Percentiles rank a stretch among this genome's conserved stretches.
Evolutionary conservation across 495 filamentous ascomycete genomes (phyloP).

Genomic region (Penicillium roqueforti): DNA sequence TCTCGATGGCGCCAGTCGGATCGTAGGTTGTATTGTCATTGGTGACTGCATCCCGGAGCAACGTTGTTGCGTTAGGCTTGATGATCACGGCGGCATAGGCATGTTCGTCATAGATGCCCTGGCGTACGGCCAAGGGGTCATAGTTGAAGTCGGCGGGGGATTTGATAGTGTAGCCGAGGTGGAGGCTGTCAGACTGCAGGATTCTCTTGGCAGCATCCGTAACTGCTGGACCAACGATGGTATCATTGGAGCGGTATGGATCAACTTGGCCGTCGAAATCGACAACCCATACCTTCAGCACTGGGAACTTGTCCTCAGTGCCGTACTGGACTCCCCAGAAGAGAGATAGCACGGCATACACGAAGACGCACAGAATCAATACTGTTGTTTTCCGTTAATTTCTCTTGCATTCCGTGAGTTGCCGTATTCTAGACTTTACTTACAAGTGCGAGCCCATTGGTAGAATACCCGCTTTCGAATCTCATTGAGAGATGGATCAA

Average conservation of each 20-base stretch:
- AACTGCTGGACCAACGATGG: constrained; percentile 55
- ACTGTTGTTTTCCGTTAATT: constrained; percentile 29
- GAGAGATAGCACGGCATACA: constrained; percentile 52
- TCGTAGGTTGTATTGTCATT: constrained; percentile 60
- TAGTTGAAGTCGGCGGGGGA: constrained; percentile 51
- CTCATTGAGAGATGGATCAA: constrained; percentile 43
- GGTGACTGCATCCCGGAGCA: constrained; percentile 54
- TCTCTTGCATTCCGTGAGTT: neutral
- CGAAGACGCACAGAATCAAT: constrained; percentile 49
- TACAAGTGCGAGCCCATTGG: constrained; percentile 32
- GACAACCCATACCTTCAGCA: constrained; percentile 56
- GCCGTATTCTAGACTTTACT: neutral
- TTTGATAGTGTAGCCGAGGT: constrained; percentile 50
- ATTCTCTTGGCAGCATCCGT: constrained; percentile 38
- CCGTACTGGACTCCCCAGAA: constrained; percentile 59
- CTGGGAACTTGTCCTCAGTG: constrained; percentile 43
- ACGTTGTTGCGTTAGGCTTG: constrained; percentile 59
- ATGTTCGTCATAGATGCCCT: constrained; percentile 58
- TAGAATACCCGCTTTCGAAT: constrained; percentile 43
- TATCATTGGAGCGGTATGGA: constrained; percentile 43
- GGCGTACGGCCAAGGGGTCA: constrained; percentile 56
- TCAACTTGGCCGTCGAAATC: constrained; percentile 59
- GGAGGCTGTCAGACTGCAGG: constrained; percentile 23
- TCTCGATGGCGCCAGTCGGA: constrained; percentile 57
- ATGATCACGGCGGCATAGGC: constrained; percentile 63